These are phyloP conservation scores for Aspergillus steynii DNA, from an alignment of 495 filamentous ascomycete species.

Conservation along the genomic window DNA sequence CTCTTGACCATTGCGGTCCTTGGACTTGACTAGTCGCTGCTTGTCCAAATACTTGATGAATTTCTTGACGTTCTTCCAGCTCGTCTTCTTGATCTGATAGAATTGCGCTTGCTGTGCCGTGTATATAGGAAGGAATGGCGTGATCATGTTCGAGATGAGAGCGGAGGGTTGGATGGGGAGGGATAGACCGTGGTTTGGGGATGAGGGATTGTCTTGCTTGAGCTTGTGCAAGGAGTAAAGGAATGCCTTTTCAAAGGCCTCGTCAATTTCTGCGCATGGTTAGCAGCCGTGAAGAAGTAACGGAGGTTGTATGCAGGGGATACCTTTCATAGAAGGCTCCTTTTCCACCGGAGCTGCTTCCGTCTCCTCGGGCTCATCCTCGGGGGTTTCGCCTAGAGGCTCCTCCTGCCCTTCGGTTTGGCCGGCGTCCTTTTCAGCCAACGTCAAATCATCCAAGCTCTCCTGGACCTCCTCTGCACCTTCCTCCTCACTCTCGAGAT, in stretches of 20 bases:
- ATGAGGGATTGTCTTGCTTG: slow-evolving; percentile 50
- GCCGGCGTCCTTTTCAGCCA: slow-evolving; percentile 36
- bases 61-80: slow-evolving; percentile 73
- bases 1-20: slow-evolving; percentile 67
- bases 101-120: slow-evolving; percentile 54
- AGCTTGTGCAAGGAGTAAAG: slow-evolving; percentile 61
- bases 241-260: slow-evolving; percentile 67
- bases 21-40: slow-evolving; percentile 59
- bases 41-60: slow-evolving; percentile 75
- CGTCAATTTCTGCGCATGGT: slow-evolving; percentile 60
- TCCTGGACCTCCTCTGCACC: slow-evolving; percentile 34
- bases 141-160: slow-evolving; percentile 64
- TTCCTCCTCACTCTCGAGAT: slow-evolving; percentile 29
- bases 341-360: slow-evolving; percentile 40
- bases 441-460: slow-evolving; percentile 39
- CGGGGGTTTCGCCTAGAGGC: slow-evolving; percentile 16
- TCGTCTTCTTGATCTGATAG: slow-evolving; percentile 72
- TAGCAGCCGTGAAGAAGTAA: slow-evolving; percentile 13
- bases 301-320: background rate
- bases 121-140: slow-evolving; percentile 66
- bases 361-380: slow-evolving; percentile 21
- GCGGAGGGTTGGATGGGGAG: slow-evolving; percentile 66
- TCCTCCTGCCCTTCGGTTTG: slow-evolving; percentile 33
- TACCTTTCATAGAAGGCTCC: slow-evolving; percentile 59
- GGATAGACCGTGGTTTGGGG: slow-evolving; percentile 53